phyloP scores from a whole-genome alignment of 225 moss, liverwort and hornwort species.

The Thuidium tamariscinum region DNA sequence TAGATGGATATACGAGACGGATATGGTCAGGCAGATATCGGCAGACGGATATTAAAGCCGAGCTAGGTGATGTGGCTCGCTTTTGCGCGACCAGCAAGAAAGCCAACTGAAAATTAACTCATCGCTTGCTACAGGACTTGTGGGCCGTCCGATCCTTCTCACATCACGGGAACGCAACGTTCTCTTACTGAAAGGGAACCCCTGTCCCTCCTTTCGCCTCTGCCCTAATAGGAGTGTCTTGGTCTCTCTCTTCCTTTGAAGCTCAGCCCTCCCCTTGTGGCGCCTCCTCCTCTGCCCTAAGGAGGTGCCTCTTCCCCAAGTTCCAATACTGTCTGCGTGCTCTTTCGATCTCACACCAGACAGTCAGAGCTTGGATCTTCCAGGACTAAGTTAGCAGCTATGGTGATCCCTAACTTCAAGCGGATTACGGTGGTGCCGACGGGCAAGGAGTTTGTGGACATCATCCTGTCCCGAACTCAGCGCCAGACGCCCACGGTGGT shows the following conservation, averaged over 20 bases:
- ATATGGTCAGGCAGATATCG: not conserved
- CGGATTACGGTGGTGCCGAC: constrained; percentile 95
- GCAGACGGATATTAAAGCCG: no score
- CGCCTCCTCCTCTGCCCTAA: not conserved
- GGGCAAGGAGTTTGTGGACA: constrained; percentile 97
- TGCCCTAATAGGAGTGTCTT: no score
- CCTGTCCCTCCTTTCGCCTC: no score
- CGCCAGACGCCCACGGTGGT: constrained; percentile 98
- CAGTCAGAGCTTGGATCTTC: not conserved
- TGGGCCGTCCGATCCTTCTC: no score
- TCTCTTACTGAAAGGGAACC: no score
- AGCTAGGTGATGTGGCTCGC: no score
- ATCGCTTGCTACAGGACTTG: no score
- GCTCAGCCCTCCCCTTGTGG: no score
- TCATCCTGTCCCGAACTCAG: constrained; percentile 92
- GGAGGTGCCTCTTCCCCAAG: not conserved
- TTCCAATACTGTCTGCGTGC: fast-evolving
- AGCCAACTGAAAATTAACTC: no score
- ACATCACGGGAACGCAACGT: no score
- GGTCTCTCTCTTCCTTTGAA: no score
- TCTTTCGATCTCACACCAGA: not conserved
- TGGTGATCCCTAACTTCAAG: constrained; percentile 97
- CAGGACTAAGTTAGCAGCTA: not conserved
- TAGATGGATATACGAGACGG: not conserved
- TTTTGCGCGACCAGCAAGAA: no score